phyloP scores from a whole-genome alignment of 2,329 filamentous ascomycete genomes.

The Colletotrichum truncatum region DNA sequence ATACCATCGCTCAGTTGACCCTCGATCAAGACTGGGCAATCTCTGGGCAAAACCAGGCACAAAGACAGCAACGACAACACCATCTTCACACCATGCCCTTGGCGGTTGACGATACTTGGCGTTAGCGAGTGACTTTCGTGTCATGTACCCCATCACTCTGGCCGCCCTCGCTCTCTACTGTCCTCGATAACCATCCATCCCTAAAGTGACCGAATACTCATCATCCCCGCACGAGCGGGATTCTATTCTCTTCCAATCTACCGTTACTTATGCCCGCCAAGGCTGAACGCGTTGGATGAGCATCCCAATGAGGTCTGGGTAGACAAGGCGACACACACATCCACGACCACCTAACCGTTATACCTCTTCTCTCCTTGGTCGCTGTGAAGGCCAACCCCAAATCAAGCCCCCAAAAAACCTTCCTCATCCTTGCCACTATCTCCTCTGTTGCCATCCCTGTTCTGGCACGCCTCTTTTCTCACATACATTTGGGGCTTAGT shows the following conservation, averaged over 20 bases:
- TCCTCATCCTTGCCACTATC: background rate
- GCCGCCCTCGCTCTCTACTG: background rate
- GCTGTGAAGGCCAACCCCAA: too few species aligned
- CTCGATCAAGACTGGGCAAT: background rate
- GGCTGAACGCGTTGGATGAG: conserved; percentile 17
- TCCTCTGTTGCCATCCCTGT: background rate
- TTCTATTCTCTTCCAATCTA: background rate
- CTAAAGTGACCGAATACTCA: background rate
- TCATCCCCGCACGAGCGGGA: background rate
- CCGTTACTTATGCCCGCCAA: conserved; percentile 19
- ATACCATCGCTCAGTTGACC: background rate
- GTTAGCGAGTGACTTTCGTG: conserved; percentile 28
- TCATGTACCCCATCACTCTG: conserved; percentile 8
- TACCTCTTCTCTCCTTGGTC: background rate
- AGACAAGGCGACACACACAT: background rate
- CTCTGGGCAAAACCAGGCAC: conserved; percentile 14
- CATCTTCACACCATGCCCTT: conserved; percentile 1
- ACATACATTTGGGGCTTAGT: too few species aligned
- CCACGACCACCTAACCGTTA: background rate
- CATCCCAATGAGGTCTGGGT: background rate
- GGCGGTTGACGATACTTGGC: conserved; percentile 19
- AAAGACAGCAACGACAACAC: background rate
- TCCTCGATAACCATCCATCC: background rate
- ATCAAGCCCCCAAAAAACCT: background rate
- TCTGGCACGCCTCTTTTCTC: background rate